Conservation (phyloP, 2,329 filamentous ascomycete genomes). For the Dactylonectria estremocensis region DNA sequence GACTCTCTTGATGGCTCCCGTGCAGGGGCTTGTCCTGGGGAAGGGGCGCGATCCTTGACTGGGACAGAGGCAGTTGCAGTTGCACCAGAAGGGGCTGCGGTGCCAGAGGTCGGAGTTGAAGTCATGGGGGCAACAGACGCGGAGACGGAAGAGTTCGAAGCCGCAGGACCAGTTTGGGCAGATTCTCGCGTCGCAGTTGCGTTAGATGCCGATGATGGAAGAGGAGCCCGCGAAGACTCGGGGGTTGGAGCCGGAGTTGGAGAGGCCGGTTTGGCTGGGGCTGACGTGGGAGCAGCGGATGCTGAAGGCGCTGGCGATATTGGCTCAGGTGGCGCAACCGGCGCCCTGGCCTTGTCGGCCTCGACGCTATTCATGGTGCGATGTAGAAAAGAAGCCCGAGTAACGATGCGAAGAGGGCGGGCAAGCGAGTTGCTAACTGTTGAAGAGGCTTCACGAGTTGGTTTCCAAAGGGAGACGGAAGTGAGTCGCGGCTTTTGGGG, state of each 20-base stretch:
- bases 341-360: slow-evolving; percentile 45
- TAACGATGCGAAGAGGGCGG: slow-evolving; percentile 15
- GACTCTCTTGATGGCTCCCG: slow-evolving; percentile 19
- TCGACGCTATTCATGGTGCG: slow-evolving; percentile 46
- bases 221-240: slow-evolving; percentile 38
- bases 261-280: slow-evolving; percentile 39
- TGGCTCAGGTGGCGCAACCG: slow-evolving; percentile 47
- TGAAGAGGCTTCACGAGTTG: slow-evolving; percentile 25
- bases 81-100: slow-evolving; percentile 31
- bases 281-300: slow-evolving; percentile 38
- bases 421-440: slow-evolving; percentile 19
- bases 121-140: slow-evolving; percentile 14
- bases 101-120: slow-evolving; percentile 20
- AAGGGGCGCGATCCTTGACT: slow-evolving; percentile 38
- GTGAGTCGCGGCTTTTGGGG: slow-evolving; percentile 4
- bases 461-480: slow-evolving; percentile 12
- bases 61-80: slow-evolving; percentile 34
- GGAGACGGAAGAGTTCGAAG: slow-evolving; percentile 22
- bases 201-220: slow-evolving; percentile 30
- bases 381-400: slow-evolving; percentile 11
- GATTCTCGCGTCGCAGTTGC: slow-evolving; percentile 34
- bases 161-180: slow-evolving; percentile 19
- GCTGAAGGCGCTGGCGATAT: slow-evolving; percentile 48
- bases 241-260: slow-evolving; percentile 42
- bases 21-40: slow-evolving; percentile 28